These are phyloP conservation scores for Coemansia sp. DNA, from an alignment of 192 early-diverging fungal genomes.

Conservation along the genomic window DNA sequence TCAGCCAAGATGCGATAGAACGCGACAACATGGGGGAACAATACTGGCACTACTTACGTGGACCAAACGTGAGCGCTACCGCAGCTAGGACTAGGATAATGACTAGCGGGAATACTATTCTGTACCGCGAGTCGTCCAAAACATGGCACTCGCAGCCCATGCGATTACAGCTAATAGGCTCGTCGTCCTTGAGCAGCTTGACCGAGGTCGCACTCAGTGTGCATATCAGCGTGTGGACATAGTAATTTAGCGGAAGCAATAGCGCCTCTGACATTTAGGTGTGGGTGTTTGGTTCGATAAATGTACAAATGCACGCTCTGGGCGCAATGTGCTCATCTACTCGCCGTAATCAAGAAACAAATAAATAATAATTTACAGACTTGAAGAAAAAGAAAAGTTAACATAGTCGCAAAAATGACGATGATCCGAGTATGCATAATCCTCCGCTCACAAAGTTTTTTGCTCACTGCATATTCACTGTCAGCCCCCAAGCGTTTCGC, in stretches of 20 bases:
- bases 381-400: neutral
- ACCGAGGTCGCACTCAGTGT: constrained; percentile 53
- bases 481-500: neutral
- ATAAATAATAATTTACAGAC: neutral
- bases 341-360: neutral
- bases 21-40: neutral
- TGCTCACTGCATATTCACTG: neutral
- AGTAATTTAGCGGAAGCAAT: constrained; percentile 29
- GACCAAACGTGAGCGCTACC: constrained; percentile 43
- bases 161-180: constrained; percentile 49
- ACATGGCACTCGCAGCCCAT: constrained; percentile 59
- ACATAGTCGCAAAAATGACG: neutral
- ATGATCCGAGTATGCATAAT: neutral
- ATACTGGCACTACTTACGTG: constrained; percentile 33
- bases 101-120: constrained; percentile 36
- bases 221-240: constrained; percentile 54
- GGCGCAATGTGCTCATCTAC: neutral
- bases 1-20: neutral
- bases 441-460: no score
- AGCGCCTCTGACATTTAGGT: constrained; percentile 13
- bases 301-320: neutral
- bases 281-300: neutral
- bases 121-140: constrained; percentile 42
- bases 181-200: constrained; percentile 16
- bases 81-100: constrained; percentile 38